Base-by-base conservation (phyloP, 441 rosid species). In the Populus tomentosa region DNA sequence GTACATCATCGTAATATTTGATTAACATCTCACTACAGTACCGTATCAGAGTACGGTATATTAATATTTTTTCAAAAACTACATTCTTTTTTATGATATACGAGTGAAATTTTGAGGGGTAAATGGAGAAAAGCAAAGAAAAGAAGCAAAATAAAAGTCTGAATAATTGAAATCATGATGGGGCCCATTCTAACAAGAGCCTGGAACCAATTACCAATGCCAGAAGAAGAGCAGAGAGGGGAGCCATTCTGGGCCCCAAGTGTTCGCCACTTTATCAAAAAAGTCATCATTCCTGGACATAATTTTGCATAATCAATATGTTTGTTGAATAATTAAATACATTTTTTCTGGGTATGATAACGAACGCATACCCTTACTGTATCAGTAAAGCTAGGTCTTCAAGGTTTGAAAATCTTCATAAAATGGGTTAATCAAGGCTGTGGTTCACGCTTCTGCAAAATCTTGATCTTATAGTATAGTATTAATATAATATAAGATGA, bases 191-290 rank as follows among this genome's bases (percentile, higher is more conserved):
- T 3, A 20, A 26, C 35, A 5, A 74, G 64, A 46, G 56, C 6
- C 73, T 73, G 24, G 26, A 14, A 66, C 77, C 77, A 73, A 70
- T 76, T 76, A 53, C 74, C 67, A 74, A 74, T 11, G 67, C 63
- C 72, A 68, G 11, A 66, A 76, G 65, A 21, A 4, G 65, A 62
- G 0, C 64, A 23, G 65, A 10, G 26, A 0, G 65, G 23, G 70
- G 23, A 66, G 65, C 30, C 30, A 8, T 21, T 5, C 9, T 53
- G 79, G 87, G 82, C 5, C 84, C 85, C 46, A 46, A n/a, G 26
- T 78, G 84, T 78, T 74, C 8, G 76, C 82, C 78, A 75, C 83
- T 77, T 84, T 75, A 28, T 79, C 77, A 33, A 30, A 50, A 35
- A 62, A 67, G 24, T 26, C 59, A 74, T 79, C 75, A 81, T 75